Conservation (phyloP, 192 early-diverging fungal genomes). For the Entrophospora sp. region DNA sequence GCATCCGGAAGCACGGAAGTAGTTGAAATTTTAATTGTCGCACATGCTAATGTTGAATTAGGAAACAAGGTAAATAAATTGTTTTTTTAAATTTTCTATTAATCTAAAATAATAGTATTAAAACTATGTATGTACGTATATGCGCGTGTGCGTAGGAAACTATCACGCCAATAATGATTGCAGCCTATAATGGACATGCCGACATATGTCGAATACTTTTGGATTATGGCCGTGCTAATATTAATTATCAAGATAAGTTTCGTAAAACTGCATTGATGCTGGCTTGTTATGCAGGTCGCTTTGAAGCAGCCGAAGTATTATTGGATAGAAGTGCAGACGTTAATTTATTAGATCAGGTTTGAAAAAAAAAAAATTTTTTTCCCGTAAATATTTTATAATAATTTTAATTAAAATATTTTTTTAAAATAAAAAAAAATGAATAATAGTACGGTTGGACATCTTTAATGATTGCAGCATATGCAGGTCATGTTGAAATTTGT, state of each 20-base stretch:
- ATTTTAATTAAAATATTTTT: neutral
- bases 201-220: conserved; percentile 37
- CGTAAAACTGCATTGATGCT: conserved; percentile 30
- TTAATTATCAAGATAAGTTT: conserved; percentile 34
- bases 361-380: neutral
- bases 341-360: conserved; percentile 23
- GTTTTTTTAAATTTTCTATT: no score
- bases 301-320: conserved; percentile 26
- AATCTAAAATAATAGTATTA: no score
- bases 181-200: conserved; percentile 42
- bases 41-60: conserved; percentile 24
- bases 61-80: conserved; percentile 39
- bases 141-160: conserved; percentile 21
- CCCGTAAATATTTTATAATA: no score
- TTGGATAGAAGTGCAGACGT: conserved; percentile 27
- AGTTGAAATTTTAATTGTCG: conserved; percentile 28
- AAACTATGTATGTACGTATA: neutral
- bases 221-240: conserved; percentile 30
- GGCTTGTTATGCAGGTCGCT: conserved; percentile 28
- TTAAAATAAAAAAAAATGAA: neutral
- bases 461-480: conserved; percentile 35
- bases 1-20: conserved; percentile 27
- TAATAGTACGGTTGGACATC: conserved; percentile 31
- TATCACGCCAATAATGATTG: conserved; percentile 60
- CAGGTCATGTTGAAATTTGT: conserved; percentile 25